Percentiles rank a stretch among this genome's conserved stretches.
Conservation (phyloP, 2,329 filamentous ascomycete species). For the Aspergillus costaricaensis region DNA sequence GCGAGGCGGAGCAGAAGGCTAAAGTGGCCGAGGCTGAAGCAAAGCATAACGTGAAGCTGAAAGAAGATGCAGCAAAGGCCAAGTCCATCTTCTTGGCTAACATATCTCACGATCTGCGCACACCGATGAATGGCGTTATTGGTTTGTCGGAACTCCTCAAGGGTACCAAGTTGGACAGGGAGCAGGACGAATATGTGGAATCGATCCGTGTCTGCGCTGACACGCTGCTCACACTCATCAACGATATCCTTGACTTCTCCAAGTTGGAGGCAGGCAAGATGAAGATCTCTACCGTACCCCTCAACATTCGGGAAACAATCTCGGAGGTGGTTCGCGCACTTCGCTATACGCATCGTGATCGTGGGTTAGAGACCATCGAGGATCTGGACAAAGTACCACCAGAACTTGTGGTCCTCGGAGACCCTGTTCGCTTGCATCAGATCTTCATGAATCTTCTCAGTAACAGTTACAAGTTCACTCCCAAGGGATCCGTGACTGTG, state of each 20-base stretch:
- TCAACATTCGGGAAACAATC: constrained; percentile 71
- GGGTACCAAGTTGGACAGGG: constrained; percentile 55
- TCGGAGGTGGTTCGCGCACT: constrained; percentile 65
- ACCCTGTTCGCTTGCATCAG: constrained; percentile 79
- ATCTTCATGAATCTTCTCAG: constrained; percentile 79
- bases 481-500: constrained; percentile 81
- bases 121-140: constrained; percentile 90
- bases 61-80: constrained; percentile 66
- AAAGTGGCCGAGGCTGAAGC: constrained; percentile 66
- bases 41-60: constrained; percentile 65
- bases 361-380: constrained; percentile 61
- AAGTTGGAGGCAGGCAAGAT: constrained; percentile 85
- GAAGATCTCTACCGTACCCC: constrained; percentile 81
- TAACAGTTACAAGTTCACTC: constrained; percentile 93
- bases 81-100: constrained; percentile 98
- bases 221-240: constrained; percentile 81
- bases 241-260: constrained; percentile 87
- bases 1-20: constrained; percentile 64
- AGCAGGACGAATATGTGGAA: constrained; percentile 65
- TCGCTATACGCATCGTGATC: constrained; percentile 64
- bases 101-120: constrained; percentile 84
- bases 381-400: constrained; percentile 64
- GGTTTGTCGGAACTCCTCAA: constrained; percentile 69
- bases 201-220: constrained; percentile 68
- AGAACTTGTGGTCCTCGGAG: constrained; percentile 72